Evolutionary conservation across 78 protist genomes (phyloP), one percentile per base, ranked within the genome.

Genomic region (slime mould (Dictyostelium discoideum)): DNA sequence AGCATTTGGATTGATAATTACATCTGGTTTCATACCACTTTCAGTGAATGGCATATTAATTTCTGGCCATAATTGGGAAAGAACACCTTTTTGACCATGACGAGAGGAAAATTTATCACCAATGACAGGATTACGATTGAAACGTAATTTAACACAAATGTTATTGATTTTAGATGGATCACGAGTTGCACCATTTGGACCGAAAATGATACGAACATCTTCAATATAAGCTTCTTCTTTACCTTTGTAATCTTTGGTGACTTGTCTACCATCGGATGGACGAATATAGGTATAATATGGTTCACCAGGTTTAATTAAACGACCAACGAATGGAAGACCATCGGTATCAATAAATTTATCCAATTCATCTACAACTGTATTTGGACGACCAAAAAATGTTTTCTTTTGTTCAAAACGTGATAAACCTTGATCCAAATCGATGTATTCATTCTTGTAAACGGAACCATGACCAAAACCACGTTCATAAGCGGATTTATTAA

Each of bases 1-100:
- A 37, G 99, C 99, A 95, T 99, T 99, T 40, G 99, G 99, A 95
- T 99, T 99, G 98, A 99, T 99, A 93, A 99, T 90, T 46, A 99
- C 93, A 85, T 99, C 99, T 2, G 99, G 99, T 9, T 84, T 93
- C 92, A 99, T 80, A 69, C 99, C 99, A 16, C 87, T 42, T 72
- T 98, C 99, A 20, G 99, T 86, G 97, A 99, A 99, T 29, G 99
- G 99, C 99, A 99, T 99, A 93, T 99, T 98, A 79, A 50, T 85
- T 40, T 40, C 40, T 2, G 98, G 98, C 98, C 97, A 98, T 72
- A 98, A 88, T 44, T 76, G 96, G 0, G 85, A 76, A 32, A 97
- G 88, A 11, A 96, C 97, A 85, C 97, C 97, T 87, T 94, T 87
- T 86, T 99, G 99, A 40, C 99, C 99, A 90, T 99, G 99, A 7